phyloP scores from a whole-genome alignment of 169 alveolate species.

The Eimeria tenella region DNA sequence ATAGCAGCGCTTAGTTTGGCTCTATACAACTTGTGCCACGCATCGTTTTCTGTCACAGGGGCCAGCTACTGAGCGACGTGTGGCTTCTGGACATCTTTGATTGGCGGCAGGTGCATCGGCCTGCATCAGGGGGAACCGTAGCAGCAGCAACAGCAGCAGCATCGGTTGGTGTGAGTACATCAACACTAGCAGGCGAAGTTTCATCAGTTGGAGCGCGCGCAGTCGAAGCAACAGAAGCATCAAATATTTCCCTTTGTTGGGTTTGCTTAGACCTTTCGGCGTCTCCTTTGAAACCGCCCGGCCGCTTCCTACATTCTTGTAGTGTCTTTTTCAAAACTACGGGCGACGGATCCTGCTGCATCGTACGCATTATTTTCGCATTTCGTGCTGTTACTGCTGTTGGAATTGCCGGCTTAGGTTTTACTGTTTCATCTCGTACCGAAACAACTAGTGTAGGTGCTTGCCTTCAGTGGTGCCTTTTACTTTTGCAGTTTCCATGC shows the following conservation, averaged over 20 bases:
- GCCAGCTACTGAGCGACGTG: constrained; percentile 61
- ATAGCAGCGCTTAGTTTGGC: background rate
- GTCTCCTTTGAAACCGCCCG: constrained; percentile 56
- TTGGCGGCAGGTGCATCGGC: constrained; percentile 21
- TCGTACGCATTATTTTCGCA: constrained; percentile 9
- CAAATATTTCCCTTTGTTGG: constrained; percentile 21
- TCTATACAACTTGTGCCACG: background rate
- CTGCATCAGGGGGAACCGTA: background rate
- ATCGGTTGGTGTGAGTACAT: background rate
- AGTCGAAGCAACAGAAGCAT: background rate
- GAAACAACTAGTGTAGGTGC: background rate
- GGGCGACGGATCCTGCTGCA: constrained; percentile 52
- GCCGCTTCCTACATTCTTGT: constrained; percentile 59
- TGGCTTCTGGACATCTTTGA: constrained; percentile 65
- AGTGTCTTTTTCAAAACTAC: constrained; percentile 36
- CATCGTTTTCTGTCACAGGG: background rate
- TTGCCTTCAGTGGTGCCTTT: too few species aligned
- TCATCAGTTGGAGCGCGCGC: background rate
- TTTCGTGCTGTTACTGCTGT: background rate
- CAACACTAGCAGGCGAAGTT: background rate
- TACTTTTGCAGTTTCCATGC: too few species aligned
- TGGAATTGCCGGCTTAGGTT: background rate
- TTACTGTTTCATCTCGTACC: background rate
- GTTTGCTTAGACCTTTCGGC: constrained; percentile 27
- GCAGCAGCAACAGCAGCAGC: background rate